Evolutionary conservation across 805 yeast species (phyloP).

Genomic region (Candida krabiensis): DNA sequence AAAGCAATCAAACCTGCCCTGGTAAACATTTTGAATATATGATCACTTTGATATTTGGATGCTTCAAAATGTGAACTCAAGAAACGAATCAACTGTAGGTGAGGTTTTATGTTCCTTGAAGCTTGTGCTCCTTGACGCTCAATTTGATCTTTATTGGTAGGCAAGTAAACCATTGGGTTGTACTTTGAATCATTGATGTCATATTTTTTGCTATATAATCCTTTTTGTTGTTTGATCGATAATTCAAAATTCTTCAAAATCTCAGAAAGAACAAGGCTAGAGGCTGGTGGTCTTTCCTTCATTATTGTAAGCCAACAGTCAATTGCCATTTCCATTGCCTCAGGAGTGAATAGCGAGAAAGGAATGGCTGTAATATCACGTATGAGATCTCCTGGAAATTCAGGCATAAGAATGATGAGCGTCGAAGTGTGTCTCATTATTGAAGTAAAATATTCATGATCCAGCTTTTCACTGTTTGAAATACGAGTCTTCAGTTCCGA

Average conservation of each 20-base stretch:
- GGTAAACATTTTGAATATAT: slow-evolving; percentile 67
- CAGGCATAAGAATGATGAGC: slow-evolving; percentile 37
- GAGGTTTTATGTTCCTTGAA: slow-evolving; percentile 57
- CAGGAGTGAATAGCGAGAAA: slow-evolving; percentile 60
- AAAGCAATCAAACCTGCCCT: slow-evolving; percentile 59
- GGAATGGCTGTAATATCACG: slow-evolving; percentile 66
- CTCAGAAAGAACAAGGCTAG: slow-evolving; percentile 64
- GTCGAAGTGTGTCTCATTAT: slow-evolving; percentile 44
- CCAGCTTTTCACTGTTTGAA: slow-evolving; percentile 15
- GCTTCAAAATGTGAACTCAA: slow-evolving; percentile 81
- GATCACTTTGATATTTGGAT: slow-evolving; percentile 67
- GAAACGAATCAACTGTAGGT: slow-evolving; percentile 63
- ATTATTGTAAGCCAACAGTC: slow-evolving; percentile 80
- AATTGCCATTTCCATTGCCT: slow-evolving; percentile 61
- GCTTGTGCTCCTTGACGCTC: slow-evolving; percentile 52
- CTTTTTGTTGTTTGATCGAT: slow-evolving; percentile 57
- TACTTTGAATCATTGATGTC: slow-evolving; percentile 64
- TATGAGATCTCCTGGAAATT: slow-evolving; percentile 46
- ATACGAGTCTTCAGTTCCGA: slow-evolving; percentile 6
- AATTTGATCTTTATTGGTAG: slow-evolving; percentile 66
- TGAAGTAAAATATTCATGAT: slow-evolving; percentile 36
- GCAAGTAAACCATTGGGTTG: slow-evolving; percentile 83
- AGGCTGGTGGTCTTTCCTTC: slow-evolving; percentile 59
- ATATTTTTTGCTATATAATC: slow-evolving; percentile 58
- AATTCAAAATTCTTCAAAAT: slow-evolving; percentile 68